Conservation (phyloP, 352 stramenopile species). For the Phytophthora gonapodyides region DNA sequence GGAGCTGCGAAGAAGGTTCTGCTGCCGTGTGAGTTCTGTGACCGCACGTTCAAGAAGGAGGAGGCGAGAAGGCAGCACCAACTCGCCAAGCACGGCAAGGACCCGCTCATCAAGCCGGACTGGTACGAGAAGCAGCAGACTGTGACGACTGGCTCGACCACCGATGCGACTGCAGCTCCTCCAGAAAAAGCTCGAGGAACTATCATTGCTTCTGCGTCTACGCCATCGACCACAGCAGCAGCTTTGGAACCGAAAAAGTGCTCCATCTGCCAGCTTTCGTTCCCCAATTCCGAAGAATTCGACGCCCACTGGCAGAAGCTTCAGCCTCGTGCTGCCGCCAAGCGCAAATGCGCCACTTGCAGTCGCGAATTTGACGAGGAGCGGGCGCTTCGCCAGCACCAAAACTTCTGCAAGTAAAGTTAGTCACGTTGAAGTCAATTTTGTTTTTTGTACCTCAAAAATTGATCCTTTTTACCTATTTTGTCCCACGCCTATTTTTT, state of each 20-base stretch:
- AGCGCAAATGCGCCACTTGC: slow-evolving; percentile 50
- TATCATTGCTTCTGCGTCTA: neutral
- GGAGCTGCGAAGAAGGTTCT: slow-evolving; percentile 20
- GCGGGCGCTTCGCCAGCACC: slow-evolving; percentile 74
- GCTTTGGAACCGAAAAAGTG: slow-evolving; percentile 27
- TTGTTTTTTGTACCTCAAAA: too few relatives aligned
- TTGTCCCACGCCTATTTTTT: too few relatives aligned
- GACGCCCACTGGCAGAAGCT: slow-evolving; percentile 50
- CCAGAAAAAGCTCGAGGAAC: neutral
- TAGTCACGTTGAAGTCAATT: too few relatives aligned
- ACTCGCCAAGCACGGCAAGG: slow-evolving; percentile 81
- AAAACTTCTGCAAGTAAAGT: slow-evolving; percentile 60
- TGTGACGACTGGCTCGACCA: neutral
- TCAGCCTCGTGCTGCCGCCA: slow-evolving; percentile 22
- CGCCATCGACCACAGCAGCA: neutral
- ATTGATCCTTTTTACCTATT: too few relatives aligned
- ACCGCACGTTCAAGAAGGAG: slow-evolving; percentile 76
- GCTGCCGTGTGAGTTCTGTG: slow-evolving; percentile 51
- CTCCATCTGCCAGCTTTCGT: slow-evolving; percentile 45
- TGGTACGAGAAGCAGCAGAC: slow-evolving; percentile 62
- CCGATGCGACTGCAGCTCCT: neutral
- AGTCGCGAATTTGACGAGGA: slow-evolving; percentile 65
- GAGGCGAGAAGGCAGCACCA: slow-evolving; percentile 75
- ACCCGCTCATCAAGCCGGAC: slow-evolving; percentile 78
- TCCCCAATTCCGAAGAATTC: slow-evolving; percentile 31